These are phyloP conservation scores for Biancaea sappan DNA, from an alignment of 306 rosid genomes.

Conservation along the genomic window DNA sequence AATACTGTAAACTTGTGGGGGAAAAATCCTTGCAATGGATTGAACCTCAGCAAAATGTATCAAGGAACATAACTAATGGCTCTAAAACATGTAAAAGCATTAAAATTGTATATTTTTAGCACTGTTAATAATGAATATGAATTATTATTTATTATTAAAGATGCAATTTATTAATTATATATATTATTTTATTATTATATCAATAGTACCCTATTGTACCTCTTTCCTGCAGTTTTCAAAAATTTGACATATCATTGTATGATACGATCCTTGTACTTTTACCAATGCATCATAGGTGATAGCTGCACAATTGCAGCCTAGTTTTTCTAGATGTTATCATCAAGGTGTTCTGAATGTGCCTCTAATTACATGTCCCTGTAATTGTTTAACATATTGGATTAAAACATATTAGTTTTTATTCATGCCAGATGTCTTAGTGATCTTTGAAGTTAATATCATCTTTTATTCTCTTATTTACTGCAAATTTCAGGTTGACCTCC, in stretches of 20 bases:
- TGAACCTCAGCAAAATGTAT: not conserved
- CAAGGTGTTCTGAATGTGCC: not conserved
- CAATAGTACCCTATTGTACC: not conserved
- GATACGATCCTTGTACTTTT: not conserved
- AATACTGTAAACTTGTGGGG: too few relatives aligned
- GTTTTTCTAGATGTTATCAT: constrained; percentile 23
- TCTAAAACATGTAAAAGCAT: not conserved
- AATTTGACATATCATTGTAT: not conserved
- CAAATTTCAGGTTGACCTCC: constrained; percentile 83
- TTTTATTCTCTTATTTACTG: constrained; percentile 14
- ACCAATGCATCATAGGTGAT: not conserved
- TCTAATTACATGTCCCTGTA: not conserved
- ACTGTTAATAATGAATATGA: not conserved
- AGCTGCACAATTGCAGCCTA: constrained; percentile 6
- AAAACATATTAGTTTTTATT: not conserved
- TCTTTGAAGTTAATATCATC: constrained; percentile 9
- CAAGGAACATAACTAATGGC: not conserved
- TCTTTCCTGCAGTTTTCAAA: not conserved
- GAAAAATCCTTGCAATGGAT: not conserved
- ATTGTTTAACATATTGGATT: not conserved
- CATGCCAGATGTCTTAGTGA: constrained; percentile 22
- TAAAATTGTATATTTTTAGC: not conserved
- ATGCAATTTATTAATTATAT: not conserved
- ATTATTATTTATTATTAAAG: not conserved
- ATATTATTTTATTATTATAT: not conserved